Base-by-base conservation (phyloP, 2,329 filamentous ascomycete species). In the Eurotiales sp. region DNA sequence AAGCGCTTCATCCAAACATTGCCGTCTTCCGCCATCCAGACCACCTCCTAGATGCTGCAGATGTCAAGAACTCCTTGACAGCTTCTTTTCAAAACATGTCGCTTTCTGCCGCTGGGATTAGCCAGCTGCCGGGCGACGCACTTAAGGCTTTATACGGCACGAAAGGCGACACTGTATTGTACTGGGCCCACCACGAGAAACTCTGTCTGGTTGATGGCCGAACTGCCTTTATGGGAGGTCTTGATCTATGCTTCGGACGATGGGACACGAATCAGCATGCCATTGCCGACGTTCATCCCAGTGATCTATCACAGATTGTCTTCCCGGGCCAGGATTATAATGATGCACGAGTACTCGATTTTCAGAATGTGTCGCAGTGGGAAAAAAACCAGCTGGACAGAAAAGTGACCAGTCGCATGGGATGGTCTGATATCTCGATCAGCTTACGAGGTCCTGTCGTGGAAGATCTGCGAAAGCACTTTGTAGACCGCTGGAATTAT, bases 111-210 rank as follows among this genome's bases (percentile, higher is more conserved):
- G 74, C 77, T 3, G 78, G 75, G 30, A 69, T 80, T 1, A 79
- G 83, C 15, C 85, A 85, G 59, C 75, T 90, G 39, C 87, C 88
- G 0, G 77, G 78, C 21, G 87, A 93, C 61, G 81, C 86, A 1
- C 65, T 95, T 44, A 88, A 90, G 64, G 82, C 85, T 1, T 71
- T 96, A 1, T 96, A 95, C 63, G 91, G 91, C 49, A 85, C 88
- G 45, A 83, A 83, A 29, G 87, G 90, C 27, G 90, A 87, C 58
- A 82, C 90, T 1, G 86, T 95, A 10, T 73, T 96, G 1, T 96
- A 89, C 70, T 96, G 90, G 90, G 89, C 90, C 2, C 90, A 96
- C 61, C 90, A 96, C 60, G 90, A 96, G 72, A 96, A 96, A 70
- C 79, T 96, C 1, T 89, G 88, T 59, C 66, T 96, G 2, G 73